Percentiles rank a stretch among this genome's conserved stretches.
phyloP scores from a whole-genome alignment of 2,329 filamentous ascomycete species.

The Diplodia seriata region DNA sequence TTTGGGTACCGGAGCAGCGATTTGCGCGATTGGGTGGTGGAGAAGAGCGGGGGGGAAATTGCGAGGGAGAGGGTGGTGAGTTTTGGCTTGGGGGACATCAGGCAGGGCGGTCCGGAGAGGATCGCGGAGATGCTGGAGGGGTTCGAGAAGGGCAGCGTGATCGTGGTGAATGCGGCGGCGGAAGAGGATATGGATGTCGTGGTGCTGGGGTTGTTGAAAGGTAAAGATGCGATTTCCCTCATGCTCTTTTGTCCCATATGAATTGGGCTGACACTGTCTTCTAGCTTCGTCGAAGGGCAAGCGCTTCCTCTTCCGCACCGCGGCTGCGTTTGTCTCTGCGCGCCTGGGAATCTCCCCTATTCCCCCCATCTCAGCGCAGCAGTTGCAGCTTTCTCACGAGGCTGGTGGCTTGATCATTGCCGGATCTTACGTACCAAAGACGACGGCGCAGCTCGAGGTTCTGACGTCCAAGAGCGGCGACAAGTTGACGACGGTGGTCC shows the following conservation, averaged over 20 bases:
- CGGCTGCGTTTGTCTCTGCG: conserved; percentile 57
- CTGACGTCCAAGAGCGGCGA: conserved; percentile 50
- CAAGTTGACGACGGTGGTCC: conserved; percentile 55
- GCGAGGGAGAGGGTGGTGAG: conserved; percentile 50
- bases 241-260: not conserved
- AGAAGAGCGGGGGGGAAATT: conserved; percentile 59
- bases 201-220: conserved; percentile 55
- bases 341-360: conserved; percentile 61
- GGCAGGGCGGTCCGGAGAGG: conserved; percentile 53
- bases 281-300: conserved; percentile 42
- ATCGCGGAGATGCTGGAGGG: conserved; percentile 53
- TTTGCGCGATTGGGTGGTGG: conserved; percentile 60
- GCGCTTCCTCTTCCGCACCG: conserved; percentile 56
- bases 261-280: not conserved
- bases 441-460: conserved; percentile 60
- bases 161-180: conserved; percentile 61
- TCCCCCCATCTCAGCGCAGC: conserved; percentile 56
- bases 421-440: conserved; percentile 76
- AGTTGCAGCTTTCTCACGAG: conserved; percentile 60
- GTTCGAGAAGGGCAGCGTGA: conserved; percentile 49
- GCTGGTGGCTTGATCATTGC: conserved; percentile 80
- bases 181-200: conserved; percentile 64
- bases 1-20: conserved; percentile 65
- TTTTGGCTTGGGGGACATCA: conserved; percentile 58
- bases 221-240: not conserved